Conservation (phyloP, 305 asterid genomes). For the Fraxinus dipetala region DNA sequence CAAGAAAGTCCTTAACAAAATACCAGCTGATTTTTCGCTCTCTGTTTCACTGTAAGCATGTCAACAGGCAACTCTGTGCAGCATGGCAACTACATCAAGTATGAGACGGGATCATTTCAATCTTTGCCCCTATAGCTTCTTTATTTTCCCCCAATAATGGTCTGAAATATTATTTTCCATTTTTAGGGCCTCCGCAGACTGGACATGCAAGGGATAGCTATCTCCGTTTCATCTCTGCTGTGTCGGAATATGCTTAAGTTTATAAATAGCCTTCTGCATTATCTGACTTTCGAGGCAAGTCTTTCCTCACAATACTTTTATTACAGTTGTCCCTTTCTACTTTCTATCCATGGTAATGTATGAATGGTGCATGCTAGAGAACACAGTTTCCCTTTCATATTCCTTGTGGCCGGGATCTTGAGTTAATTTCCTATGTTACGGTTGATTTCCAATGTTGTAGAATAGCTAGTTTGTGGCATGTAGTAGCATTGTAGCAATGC, state of each 20-base stretch:
- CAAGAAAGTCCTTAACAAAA: constrained; percentile 84
- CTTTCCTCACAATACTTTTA: not conserved
- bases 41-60: constrained; percentile 95
- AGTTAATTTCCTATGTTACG: not conserved
- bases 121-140: constrained; percentile 19
- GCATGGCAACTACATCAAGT: constrained; percentile 99
- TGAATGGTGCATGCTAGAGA: not conserved
- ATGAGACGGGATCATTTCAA: constrained; percentile 20
- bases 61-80: constrained; percentile 95
- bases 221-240: constrained; percentile 85
- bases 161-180: constrained; percentile 16
- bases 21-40: constrained; percentile 88
- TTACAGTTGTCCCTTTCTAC: not conserved
- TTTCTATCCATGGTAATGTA: not conserved
- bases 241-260: constrained; percentile 96
- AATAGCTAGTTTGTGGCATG: not conserved
- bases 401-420: not conserved
- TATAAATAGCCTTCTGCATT: constrained; percentile 91
- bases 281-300: constrained; percentile 90
- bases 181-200: constrained; percentile 80
- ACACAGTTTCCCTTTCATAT: not conserved
- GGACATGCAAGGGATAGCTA: constrained; percentile 95
- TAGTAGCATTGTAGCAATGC: constrained; percentile 13
- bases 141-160: constrained; percentile 17
- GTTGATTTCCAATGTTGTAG: not conserved